A percentile compares a stretch with the other conserved stretches of the same genome.
These are phyloP conservation scores for Annona squamosa DNA, from an alignment of 164 flowering plant genomes.

Conservation along the genomic window DNA sequence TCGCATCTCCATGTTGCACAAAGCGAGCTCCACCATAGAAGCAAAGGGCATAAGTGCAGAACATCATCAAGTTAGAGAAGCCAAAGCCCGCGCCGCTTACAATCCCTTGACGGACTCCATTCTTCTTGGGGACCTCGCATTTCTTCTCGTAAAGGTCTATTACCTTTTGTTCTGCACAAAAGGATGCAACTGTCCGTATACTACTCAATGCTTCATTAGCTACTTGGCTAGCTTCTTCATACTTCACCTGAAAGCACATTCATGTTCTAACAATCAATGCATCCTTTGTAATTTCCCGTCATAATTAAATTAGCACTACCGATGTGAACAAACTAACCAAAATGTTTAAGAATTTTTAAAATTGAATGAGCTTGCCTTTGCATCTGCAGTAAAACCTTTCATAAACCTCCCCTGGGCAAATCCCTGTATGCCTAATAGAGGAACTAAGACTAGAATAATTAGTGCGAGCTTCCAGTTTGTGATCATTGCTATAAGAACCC, in stretches of 20 bases:
- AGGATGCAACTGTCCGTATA: conserved; percentile 22
- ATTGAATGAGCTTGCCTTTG: conserved; percentile 22
- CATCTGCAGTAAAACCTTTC: conserved; percentile 37
- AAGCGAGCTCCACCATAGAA: conserved; percentile 17
- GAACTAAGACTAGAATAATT: conserved; percentile 23
- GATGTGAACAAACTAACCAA: background rate
- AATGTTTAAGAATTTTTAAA: background rate
- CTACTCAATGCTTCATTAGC: conserved; percentile 19
- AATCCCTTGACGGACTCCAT: conserved; percentile 25
- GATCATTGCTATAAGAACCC: conserved; percentile 31
- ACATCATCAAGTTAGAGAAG: conserved; percentile 19
- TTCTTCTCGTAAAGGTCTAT: conserved; percentile 20
- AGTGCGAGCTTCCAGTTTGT: conserved; percentile 40
- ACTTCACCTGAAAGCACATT: conserved; percentile 14
- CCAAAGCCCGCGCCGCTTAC: conserved; percentile 45
- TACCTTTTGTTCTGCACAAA: conserved; percentile 18
- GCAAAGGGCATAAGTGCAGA: conserved; percentile 10
- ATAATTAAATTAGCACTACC: background rate
- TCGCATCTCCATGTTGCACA: conserved; percentile 10
- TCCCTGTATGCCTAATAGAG: conserved; percentile 31
- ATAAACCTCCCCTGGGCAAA: conserved; percentile 25
- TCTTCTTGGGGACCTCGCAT: conserved; percentile 16
- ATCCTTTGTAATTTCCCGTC: background rate
- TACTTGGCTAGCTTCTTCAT: conserved; percentile 22
- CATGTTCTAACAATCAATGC: background rate